Conservation (phyloP, 495 filamentous ascomycete species). For the Daldinia decipiens region DNA sequence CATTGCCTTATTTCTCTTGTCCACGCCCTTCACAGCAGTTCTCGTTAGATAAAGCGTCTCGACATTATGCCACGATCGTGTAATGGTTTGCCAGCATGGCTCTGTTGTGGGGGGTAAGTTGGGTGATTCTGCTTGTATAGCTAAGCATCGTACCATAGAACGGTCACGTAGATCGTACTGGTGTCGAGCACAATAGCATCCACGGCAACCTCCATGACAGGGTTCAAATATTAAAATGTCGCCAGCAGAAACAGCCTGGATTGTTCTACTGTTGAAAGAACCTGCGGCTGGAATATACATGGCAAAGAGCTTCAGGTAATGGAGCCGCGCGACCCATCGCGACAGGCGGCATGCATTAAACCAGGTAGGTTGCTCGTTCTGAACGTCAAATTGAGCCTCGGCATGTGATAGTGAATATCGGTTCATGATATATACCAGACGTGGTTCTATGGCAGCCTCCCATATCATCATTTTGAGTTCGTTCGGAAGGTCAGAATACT, state of each 20-base stretch:
- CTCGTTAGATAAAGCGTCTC: slow-evolving; percentile 47
- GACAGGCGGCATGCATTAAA: slow-evolving; percentile 39
- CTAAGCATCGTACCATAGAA: slow-evolving; percentile 37
- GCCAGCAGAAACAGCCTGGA: slow-evolving; percentile 33
- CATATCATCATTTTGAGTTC: slow-evolving; percentile 47
- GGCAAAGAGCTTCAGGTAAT: slow-evolving; percentile 37
- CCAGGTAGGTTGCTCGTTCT: slow-evolving; percentile 40
- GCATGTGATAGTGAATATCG: slow-evolving; percentile 22
- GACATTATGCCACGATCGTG: slow-evolving; percentile 44
- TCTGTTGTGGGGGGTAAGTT: slow-evolving; percentile 16
- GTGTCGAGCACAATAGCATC: slow-evolving; percentile 43
- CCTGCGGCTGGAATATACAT: neutral
- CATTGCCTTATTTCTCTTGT: slow-evolving; percentile 44
- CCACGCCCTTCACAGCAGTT: slow-evolving; percentile 36
- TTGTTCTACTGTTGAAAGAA: neutral
- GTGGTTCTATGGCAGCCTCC: slow-evolving; percentile 44
- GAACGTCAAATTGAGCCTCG: slow-evolving; percentile 21
- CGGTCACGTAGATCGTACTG: slow-evolving; percentile 45
- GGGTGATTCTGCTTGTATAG: slow-evolving; percentile 41
- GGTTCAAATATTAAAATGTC: slow-evolving; percentile 49
- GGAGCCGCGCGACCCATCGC: slow-evolving; percentile 23
- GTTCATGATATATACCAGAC: slow-evolving; percentile 44
- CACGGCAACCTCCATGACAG: slow-evolving; percentile 46
- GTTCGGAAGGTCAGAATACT: slow-evolving; percentile 31
- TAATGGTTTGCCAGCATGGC: slow-evolving; percentile 43